A percentile compares a stretch with the other conserved stretches of the same genome.
Conservation (phyloP, 2,329 filamentous ascomycete genomes). For the Scedosporium boydii region DNA sequence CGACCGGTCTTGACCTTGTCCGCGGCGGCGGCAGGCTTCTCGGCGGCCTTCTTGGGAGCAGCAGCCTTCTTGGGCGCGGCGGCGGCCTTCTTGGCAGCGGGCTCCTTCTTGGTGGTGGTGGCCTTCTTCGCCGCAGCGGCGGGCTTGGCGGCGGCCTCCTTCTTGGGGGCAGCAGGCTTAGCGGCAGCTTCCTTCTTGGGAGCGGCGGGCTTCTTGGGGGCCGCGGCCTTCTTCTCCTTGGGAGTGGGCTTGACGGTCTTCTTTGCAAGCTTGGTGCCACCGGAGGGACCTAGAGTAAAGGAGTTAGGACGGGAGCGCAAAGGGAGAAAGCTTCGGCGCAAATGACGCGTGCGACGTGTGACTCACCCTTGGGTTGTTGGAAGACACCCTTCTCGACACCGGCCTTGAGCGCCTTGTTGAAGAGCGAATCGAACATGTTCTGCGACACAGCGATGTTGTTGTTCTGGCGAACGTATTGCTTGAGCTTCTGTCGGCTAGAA, state of each 20-base stretch:
- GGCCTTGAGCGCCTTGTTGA: conserved; percentile 75
- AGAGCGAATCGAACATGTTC: conserved; percentile 59
- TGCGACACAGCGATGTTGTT: conserved; percentile 35
- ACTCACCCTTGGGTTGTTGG: conserved; percentile 80
- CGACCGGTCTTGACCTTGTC: conserved; percentile 15
- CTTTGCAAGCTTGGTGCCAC: conserved; percentile 87
- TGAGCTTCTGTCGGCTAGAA: conserved; percentile 50
- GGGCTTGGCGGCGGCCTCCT: conserved; percentile 19
- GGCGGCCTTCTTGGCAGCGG: conserved; percentile 29
- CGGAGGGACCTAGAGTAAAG: conserved; percentile 56
- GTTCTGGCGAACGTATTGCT: conserved; percentile 52
- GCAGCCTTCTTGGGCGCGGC: conserved; percentile 17
- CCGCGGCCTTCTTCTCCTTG: conserved; percentile 16
- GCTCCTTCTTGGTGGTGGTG: conserved; percentile 19
- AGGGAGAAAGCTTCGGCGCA: conserved; percentile 2
- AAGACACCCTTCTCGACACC: conserved; percentile 85
- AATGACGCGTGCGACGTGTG: background rate
- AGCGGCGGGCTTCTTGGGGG: conserved; percentile 20
- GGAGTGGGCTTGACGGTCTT: conserved; percentile 36
- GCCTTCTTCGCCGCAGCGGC: conserved; percentile 19
- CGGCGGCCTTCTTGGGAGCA: conserved; percentile 17
- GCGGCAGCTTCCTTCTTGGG: conserved; percentile 49
- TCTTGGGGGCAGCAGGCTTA: conserved; percentile 23
- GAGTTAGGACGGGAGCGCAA: conserved; percentile 12
- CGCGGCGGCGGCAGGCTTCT: conserved; percentile 15